phyloP scores from a whole-genome alignment of 2,329 filamentous ascomycete genomes.

The Madurella fahalii region DNA sequence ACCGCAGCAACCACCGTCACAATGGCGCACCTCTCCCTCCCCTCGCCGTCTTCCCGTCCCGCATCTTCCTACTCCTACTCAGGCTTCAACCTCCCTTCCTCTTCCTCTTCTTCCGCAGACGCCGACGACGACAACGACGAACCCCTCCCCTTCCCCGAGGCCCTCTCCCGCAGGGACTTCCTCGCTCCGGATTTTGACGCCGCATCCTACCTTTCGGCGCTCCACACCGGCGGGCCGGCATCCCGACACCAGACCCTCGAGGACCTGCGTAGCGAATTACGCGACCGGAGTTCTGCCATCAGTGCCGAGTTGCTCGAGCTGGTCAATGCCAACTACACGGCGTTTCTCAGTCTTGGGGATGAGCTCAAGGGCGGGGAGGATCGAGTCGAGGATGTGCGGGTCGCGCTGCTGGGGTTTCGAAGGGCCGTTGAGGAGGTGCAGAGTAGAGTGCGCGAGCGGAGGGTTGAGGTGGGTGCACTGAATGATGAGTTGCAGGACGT shows the following conservation, averaged over 20 bases:
- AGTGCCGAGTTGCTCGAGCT: slow-evolving; percentile 86
- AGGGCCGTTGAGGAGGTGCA: slow-evolving; percentile 75
- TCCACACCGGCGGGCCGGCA: slow-evolving; percentile 38
- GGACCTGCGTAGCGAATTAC: slow-evolving; percentile 81
- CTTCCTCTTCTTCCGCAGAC: slow-evolving; percentile 32
- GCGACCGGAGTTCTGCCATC: slow-evolving; percentile 73
- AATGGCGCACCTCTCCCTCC: slow-evolving; percentile 28
- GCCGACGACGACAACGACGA: slow-evolving; percentile 52
- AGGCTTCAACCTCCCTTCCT: slow-evolving; percentile 36
- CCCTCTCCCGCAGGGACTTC: slow-evolving; percentile 80
- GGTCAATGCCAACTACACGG: slow-evolving; percentile 91
- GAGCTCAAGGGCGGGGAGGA: slow-evolving; percentile 86
- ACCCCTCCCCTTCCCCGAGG: slow-evolving; percentile 81
- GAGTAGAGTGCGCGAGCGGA: slow-evolving; percentile 60
- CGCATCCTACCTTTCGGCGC: slow-evolving; percentile 65
- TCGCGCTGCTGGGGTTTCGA: slow-evolving; percentile 80
- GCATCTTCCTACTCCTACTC: slow-evolving; percentile 36
- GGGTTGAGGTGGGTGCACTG: slow-evolving; percentile 29
- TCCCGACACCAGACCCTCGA: slow-evolving; percentile 92
- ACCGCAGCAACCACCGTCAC: background rate
- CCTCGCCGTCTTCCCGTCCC: slow-evolving; percentile 29
- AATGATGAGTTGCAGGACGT: slow-evolving; percentile 62
- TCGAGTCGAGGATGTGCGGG: slow-evolving; percentile 81
- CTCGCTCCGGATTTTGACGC: slow-evolving; percentile 73
- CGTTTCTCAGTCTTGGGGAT: slow-evolving; percentile 78